phyloP scores from a whole-genome alignment of 2,329 filamentous ascomycete species.

The Clonostachys rhizophaga region DNA sequence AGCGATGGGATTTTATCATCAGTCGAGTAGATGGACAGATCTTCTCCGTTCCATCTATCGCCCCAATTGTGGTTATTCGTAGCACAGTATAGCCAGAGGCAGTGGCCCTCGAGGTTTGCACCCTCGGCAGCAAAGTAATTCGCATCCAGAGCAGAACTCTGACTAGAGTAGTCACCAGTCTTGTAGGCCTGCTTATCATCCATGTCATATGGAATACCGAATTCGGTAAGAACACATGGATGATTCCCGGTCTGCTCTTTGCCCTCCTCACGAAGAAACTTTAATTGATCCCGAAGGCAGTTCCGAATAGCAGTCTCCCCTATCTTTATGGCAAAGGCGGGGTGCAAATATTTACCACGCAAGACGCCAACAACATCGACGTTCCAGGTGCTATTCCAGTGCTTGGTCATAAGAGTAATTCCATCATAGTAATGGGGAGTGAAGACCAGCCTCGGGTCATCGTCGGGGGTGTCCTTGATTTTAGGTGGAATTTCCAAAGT shows the following conservation, averaged over 20 bases:
- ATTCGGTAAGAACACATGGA: slow-evolving; percentile 87
- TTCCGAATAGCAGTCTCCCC: slow-evolving; percentile 93
- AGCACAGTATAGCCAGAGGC: slow-evolving; percentile 81
- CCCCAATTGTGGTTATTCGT: slow-evolving; percentile 85
- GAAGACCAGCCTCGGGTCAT: slow-evolving; percentile 87
- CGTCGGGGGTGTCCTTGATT: slow-evolving; percentile 83
- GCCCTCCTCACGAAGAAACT: slow-evolving; percentile 79
- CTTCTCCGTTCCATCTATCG: slow-evolving; percentile 97
- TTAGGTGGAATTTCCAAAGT: slow-evolving; percentile 86
- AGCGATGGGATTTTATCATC: slow-evolving; percentile 68
- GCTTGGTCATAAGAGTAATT: slow-evolving; percentile 94
- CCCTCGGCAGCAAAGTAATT: slow-evolving; percentile 93
- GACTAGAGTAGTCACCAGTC: slow-evolving; percentile 90
- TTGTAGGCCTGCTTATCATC: slow-evolving; percentile 94
- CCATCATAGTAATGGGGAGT: slow-evolving; percentile 96
- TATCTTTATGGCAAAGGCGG: slow-evolving; percentile 87
- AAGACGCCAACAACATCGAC: slow-evolving; percentile 92
- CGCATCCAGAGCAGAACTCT: slow-evolving; percentile 88
- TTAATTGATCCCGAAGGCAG: slow-evolving; percentile 84
- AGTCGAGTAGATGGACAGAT: slow-evolving; percentile 81
- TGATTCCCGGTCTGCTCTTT: slow-evolving; percentile 84
- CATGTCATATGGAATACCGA: slow-evolving; percentile 98
- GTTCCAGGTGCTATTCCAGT: slow-evolving; percentile 98
- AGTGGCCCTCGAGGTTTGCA: slow-evolving; percentile 77
- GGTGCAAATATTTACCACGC: slow-evolving; percentile 81